Percentiles rank a stretch among this genome's conserved stretches.
These are phyloP conservation scores for Geotrichum macrosporum DNA, from an alignment of 1,139 yeast species.

Conservation along the genomic window DNA sequence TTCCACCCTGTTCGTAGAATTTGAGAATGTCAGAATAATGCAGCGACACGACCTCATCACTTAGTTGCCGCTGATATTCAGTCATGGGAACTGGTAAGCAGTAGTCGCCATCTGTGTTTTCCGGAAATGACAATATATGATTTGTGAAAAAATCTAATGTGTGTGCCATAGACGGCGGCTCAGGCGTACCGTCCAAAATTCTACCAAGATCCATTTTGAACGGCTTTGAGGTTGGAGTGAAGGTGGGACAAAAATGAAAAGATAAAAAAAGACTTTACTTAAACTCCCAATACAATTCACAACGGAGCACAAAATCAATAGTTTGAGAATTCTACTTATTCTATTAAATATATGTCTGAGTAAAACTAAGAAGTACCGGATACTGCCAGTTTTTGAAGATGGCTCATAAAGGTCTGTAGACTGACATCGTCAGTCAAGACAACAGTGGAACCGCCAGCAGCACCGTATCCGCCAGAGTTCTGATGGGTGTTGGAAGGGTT, in stretches of 20 bases:
- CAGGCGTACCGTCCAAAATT: slow-evolving; percentile 80
- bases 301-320: no score
- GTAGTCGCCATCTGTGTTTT: slow-evolving; percentile 47
- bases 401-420: slow-evolving; percentile 63
- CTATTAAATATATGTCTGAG: slow-evolving; percentile 1
- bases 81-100: slow-evolving; percentile 82
- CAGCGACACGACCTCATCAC: slow-evolving; percentile 84
- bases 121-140: slow-evolving; percentile 1
- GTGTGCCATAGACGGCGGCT: slow-evolving; percentile 60
- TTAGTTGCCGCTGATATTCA: slow-evolving; percentile 80
- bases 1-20: slow-evolving; percentile 65
- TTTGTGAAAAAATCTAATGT: slow-evolving; percentile 28
- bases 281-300: no score
- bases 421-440: slow-evolving; percentile 69
- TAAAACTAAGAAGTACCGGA: slow-evolving; percentile 21
- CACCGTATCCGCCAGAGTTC: slow-evolving; percentile 39
- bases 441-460: slow-evolving; percentile 37
- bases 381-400: slow-evolving; percentile 38
- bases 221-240: background rate
- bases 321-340: background rate
- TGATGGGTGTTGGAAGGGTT: slow-evolving; percentile 67
- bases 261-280: no score
- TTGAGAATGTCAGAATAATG: slow-evolving; percentile 88
- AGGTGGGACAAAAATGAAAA: no score
- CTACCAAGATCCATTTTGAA: slow-evolving; percentile 64